Conservation (phyloP, 345 rosid genomes). For the Citropsis articulata region DNA sequence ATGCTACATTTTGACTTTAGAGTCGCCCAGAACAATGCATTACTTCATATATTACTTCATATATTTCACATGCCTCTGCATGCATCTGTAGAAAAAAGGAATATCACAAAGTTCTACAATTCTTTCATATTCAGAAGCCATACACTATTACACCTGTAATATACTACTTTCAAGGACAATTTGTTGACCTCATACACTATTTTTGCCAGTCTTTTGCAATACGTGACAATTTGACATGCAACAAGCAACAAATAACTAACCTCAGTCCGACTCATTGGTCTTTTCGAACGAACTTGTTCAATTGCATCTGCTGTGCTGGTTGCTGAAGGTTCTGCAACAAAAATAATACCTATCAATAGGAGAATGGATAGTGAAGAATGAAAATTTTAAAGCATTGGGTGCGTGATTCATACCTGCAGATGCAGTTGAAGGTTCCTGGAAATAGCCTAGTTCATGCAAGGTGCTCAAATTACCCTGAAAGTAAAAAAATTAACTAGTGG, state of each 20-base stretch:
- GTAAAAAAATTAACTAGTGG: slow-evolving; percentile 30
- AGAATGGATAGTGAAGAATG: slow-evolving; percentile 1
- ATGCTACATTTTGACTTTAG: neutral
- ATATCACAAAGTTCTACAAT: neutral
- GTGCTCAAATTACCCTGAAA: slow-evolving; percentile 68
- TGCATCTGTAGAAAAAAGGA: neutral
- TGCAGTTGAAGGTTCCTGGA: slow-evolving; percentile 50
- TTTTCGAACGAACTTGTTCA: slow-evolving; percentile 67
- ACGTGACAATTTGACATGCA: neutral
- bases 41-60: neutral
- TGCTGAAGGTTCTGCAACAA: slow-evolving; percentile 42
- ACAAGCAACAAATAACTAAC: slow-evolving; percentile 36
- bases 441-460: slow-evolving; percentile 40
- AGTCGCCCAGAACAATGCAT: neutral
- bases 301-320: slow-evolving; percentile 53
- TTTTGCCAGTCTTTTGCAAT: neutral
- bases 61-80: neutral
- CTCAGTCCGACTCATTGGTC: slow-evolving; percentile 89
- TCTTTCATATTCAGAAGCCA: neutral
- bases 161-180: neutral
- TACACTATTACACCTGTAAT: neutral
- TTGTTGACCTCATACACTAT: neutral
- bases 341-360: slow-evolving; percentile 8
- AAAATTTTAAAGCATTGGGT: slow-evolving; percentile 7
- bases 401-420: slow-evolving; percentile 39